Evolutionary conservation across 345 rosid genomes (phyloP).

Genomic region (Acer negundo): DNA sequence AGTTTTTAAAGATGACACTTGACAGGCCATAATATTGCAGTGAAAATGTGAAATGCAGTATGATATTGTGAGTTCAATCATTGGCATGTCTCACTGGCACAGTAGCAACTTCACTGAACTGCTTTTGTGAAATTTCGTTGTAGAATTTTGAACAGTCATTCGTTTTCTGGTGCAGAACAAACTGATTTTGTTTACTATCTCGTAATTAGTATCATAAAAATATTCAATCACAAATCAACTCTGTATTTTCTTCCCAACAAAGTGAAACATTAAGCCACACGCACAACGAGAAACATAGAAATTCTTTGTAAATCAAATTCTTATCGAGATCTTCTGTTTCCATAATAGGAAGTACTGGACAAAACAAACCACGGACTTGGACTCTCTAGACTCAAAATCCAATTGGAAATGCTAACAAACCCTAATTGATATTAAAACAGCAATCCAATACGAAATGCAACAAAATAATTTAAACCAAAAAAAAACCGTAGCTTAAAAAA

Average conservation of each 20-base stretch:
- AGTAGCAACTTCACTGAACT: too few species aligned
- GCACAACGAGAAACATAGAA: background rate
- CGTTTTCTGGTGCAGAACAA: background rate
- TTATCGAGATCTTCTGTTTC: background rate
- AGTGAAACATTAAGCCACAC: background rate
- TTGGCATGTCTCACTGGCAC: too few species aligned
- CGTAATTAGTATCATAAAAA: background rate
- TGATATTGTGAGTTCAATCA: background rate
- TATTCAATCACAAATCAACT: background rate
- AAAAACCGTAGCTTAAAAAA: background rate
- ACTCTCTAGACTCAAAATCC: background rate
- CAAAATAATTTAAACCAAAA: background rate
- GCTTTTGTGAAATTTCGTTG: background rate
- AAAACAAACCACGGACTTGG: background rate
- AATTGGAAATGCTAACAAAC: background rate
- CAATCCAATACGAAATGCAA: background rate
- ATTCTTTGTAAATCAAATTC: background rate
- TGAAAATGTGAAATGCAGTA: background rate
- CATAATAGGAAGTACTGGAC: background rate
- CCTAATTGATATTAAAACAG: background rate
- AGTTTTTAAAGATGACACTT: too few species aligned
- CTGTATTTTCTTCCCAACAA: background rate
- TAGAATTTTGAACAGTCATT: background rate
- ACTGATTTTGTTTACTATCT: background rate
- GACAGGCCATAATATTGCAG: background rate